Evolutionary conservation across 305 asterid genomes (phyloP), one percentile per base, ranked within the genome.

Genomic region (Rubia peregrina): DNA sequence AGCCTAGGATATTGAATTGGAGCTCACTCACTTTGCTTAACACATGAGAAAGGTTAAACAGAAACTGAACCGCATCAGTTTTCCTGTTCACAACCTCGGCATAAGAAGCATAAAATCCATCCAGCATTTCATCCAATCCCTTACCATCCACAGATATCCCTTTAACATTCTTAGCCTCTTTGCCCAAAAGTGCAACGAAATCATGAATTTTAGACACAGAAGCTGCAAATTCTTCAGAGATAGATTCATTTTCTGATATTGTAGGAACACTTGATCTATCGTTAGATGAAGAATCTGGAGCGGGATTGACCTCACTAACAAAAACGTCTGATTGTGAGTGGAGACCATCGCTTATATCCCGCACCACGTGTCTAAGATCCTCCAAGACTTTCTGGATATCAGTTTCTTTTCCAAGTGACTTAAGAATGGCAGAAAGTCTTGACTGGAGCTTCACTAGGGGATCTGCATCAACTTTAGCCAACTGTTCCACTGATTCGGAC

Each of bases 131-230:
- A 67, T 74, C 74, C 66, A 93, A 80, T 68, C 83, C 88, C 77
- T 82, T 84, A 65, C 84, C 88, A 56, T 83, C 86, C 4, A 76
- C 74, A 76, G 79, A 73, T 75, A 83, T 79, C 70, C 78, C 86
- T 7, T 80, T 86, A 33, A 85, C 83, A 63, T 82, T 55, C 81
- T 86, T 82, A 12, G 83, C 84, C 77, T 84, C 95, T 76, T 85
- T 85, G 43, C 85, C 92, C 77, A 91, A 86, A 76, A 84, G 73
- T 80, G 49, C 67, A 67, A 86, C 73, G 49, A 89, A 91, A 61
- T 89, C 83, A 71, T 73, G 71, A 77, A 91, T 87, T 71, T 79
- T 87, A 73, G 85, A 73, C 49, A 85, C 70, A 72, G 97, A 89
- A 73, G 71, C 68, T 69, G 76, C 81, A 57, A 85, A 68, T 73